These are phyloP conservation scores for Xanthoconium separans DNA, from an alignment of 1,284 basidiomycete species.

Conservation along the genomic window DNA sequence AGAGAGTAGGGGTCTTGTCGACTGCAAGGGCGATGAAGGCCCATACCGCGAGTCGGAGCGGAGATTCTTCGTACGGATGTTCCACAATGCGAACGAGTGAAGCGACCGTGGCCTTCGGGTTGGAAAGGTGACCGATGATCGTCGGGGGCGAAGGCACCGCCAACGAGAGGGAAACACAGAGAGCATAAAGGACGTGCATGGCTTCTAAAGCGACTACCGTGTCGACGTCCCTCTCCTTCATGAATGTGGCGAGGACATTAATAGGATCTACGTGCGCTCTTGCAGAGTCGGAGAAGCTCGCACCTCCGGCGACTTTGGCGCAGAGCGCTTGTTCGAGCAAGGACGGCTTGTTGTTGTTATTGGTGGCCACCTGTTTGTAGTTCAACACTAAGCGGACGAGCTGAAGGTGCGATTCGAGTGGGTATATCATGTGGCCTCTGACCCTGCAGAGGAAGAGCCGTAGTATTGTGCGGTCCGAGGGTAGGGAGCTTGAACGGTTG, in stretches of 20 bases:
- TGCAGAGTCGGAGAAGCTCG: conserved; percentile 44
- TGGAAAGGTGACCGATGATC: conserved; percentile 69
- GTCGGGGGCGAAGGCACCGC: conserved; percentile 60
- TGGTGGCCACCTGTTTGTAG: conserved; percentile 48
- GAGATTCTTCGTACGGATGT: conserved; percentile 69
- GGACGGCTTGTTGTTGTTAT: conserved; percentile 48
- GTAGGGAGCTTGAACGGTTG: conserved; percentile 7
- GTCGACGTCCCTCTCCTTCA: conserved; percentile 62
- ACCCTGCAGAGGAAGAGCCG: background rate
- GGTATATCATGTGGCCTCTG: conserved; percentile 51
- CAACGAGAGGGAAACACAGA: conserved; percentile 65
- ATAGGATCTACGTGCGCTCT: conserved; percentile 61
- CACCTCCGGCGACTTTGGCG: conserved; percentile 52
- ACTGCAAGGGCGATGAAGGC: conserved; percentile 80
- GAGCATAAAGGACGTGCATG: conserved; percentile 60
- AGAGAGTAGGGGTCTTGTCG: conserved; percentile 86
- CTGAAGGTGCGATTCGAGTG: conserved; percentile 65
- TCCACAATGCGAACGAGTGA: conserved; percentile 64
- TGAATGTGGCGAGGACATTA: conserved; percentile 65
- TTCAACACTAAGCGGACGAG: conserved; percentile 62
- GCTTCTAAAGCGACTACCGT: conserved; percentile 60
- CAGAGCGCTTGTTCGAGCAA: conserved; percentile 76
- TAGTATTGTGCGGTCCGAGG: conserved; percentile 7
- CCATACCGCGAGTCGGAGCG: conserved; percentile 77
- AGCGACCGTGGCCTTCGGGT: conserved; percentile 65